Evolutionary conservation across 495 filamentous ascomycete species (phyloP).

Genomic region (Hypoxylon subgilvum): DNA sequence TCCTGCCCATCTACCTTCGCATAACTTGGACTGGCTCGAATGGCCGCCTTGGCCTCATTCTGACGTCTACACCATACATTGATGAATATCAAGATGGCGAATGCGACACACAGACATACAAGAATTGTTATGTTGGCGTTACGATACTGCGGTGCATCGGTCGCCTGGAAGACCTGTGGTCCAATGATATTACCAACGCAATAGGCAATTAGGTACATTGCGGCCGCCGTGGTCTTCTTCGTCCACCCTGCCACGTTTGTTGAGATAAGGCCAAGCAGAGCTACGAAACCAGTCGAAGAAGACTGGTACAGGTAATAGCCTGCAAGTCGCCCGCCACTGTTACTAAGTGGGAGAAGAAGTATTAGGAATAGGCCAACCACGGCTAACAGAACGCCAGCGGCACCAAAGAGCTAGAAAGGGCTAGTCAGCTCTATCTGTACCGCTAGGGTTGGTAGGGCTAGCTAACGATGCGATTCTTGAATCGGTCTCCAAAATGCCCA

Average conservation of each 20-base stretch:
- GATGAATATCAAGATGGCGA: constrained; percentile 65
- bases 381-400: constrained; percentile 46
- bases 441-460: constrained; percentile 3
- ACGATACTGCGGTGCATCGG: constrained; percentile 63
- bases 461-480: constrained; percentile 62
- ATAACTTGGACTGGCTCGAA: constrained; percentile 62
- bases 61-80: constrained; percentile 65
- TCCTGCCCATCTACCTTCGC: constrained; percentile 72
- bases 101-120: constrained; percentile 63
- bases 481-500: constrained; percentile 66
- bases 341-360: constrained; percentile 65
- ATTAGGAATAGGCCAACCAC: constrained; percentile 70
- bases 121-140: constrained; percentile 73
- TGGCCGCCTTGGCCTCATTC: constrained; percentile 66
- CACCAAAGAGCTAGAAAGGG: constrained; percentile 40
- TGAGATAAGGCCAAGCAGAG: constrained; percentile 63
- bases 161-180: constrained; percentile 43
- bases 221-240: constrained; percentile 76
- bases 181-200: constrained; percentile 65
- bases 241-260: constrained; percentile 76
- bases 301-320: constrained; percentile 71
- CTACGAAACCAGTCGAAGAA: constrained; percentile 64
- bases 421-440: constrained; percentile 5
- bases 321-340: constrained; percentile 63
- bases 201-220: constrained; percentile 71